Evolutionary conservation across 2,329 filamentous ascomycete species (phyloP), one percentile per base, ranked within the genome.

Genomic region (Cladosporium sp.): DNA sequence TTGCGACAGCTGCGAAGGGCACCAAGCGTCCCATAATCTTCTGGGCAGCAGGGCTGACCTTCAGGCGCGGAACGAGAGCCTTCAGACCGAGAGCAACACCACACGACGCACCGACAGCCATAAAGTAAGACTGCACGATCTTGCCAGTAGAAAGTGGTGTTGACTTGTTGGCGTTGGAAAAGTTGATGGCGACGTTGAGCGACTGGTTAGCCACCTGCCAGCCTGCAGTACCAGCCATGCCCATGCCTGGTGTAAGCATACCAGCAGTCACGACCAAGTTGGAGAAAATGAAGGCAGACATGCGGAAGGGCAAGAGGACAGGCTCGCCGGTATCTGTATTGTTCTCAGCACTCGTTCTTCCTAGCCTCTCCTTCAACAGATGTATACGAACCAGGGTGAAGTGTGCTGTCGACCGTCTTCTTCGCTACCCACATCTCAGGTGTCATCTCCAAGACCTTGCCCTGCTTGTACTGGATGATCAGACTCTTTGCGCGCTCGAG

Each of bases 181-280:
- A 93, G 85, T 99, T 99, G 84, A 99, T 94, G 71, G 92, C 94
- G 31, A 99, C 95, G 78, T 99, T 99, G 73, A 99, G 89, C 14
- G 93, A 97, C 82, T 99, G 95, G 80, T 99, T 99, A 71, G 91
- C 88, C 66, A 97, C 88, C 81, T 99, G 95, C 95, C 95, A 99
- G 70, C 90, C 89, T 44, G 98, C 84, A 5, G 92, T 97, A 62
- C 94, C 95, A 50, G 86, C 85, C 53, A 90, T 97, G 85, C 91
- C 70, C 28, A 98, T 86, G 11, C 91, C 91, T 3, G 95, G 95
- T 62, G 94, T 95, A 65, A 99, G 89, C 95, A 99, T 99, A 73
- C 95, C 95, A 7, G 89, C 94, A 55, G 95, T 99, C 67, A 98
- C 94, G 66, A 98, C 84, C 77, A 99, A 81, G 80, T 99, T 99